Evolutionary conservation across 208 protist species (phyloP).

Genomic region (Naegleria fowleri): DNA sequence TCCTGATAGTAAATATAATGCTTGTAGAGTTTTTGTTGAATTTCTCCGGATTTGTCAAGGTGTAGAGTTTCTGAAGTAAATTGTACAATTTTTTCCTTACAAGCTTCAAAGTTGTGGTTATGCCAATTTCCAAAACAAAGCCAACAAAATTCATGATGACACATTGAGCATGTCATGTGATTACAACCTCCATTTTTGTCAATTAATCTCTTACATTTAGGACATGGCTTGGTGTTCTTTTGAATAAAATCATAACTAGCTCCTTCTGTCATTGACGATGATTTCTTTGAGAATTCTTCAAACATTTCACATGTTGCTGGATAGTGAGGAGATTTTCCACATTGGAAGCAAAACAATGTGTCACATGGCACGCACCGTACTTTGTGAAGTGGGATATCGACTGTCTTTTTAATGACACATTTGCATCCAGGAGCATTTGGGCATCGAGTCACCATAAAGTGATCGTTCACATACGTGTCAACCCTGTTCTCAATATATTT

Average conservation of each 20-base stretch:
- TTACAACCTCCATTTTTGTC: not conserved
- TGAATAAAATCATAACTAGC: not conserved
- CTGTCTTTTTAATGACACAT: not conserved
- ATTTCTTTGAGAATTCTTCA: not conserved
- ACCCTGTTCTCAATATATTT: not conserved
- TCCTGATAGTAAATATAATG: not conserved
- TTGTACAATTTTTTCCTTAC: not conserved
- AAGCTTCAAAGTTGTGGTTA: not conserved
- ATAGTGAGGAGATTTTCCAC: not conserved
- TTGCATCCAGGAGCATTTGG: not conserved
- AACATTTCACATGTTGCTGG: not conserved
- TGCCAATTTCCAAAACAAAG: not conserved
- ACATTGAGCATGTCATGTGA: not conserved
- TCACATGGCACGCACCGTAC: not conserved
- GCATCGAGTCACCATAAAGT: not conserved
- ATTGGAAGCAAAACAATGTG: not conserved
- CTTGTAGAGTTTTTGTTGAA: not conserved
- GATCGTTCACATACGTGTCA: not conserved
- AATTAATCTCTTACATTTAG: not conserved
- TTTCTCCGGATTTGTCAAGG: not conserved
- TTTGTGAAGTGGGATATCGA: not conserved
- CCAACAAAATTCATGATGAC: not conserved
- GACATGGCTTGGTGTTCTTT: not conserved
- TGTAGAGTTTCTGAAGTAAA: not conserved
- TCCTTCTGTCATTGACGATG: not conserved